Evolutionary conservation across 345 rosid species (phyloP).

Genomic region (Euphorbia tirucalli): DNA sequence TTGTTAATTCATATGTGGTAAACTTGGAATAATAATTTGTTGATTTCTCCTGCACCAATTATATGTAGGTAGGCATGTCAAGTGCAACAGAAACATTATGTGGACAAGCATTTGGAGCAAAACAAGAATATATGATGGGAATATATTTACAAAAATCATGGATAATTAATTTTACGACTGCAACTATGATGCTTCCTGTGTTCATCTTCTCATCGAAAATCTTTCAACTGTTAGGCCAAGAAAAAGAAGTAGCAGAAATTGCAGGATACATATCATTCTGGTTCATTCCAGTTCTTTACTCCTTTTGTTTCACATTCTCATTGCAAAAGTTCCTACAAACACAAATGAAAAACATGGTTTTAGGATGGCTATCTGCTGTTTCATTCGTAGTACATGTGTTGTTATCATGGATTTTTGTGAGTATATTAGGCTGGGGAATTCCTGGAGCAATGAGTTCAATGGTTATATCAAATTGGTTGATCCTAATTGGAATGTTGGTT

Average conservation of each 20-base stretch:
- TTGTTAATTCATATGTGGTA: too few relatives aligned
- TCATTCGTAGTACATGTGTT: constrained; percentile 27
- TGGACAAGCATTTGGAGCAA: constrained; percentile 43
- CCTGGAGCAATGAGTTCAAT: constrained; percentile 39
- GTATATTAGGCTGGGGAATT: constrained; percentile 25
- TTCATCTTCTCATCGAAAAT: constrained; percentile 15
- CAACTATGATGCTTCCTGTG: constrained; percentile 19
- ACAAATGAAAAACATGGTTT: constrained; percentile 33
- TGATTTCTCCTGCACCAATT: not conserved
- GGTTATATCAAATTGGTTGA: constrained; percentile 28
- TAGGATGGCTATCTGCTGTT: constrained; percentile 31
- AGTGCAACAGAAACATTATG: constrained; percentile 44
- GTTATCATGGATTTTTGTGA: constrained; percentile 41
- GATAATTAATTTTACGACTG: constrained; percentile 8
- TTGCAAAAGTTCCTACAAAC: constrained; percentile 39
- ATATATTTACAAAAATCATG: constrained; percentile 34
- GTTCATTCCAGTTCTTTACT: constrained; percentile 21
- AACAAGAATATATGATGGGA: constrained; percentile 34
- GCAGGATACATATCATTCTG: constrained; percentile 19
- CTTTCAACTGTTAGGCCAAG: not conserved
- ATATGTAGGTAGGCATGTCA: constrained; percentile 36
- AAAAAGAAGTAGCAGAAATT: not conserved
- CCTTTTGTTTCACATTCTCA: not conserved
- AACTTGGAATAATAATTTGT: too few relatives aligned
- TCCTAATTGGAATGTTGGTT: constrained; percentile 22